Evolutionary conservation across 108 stramenopile genomes (phyloP).

Genomic region (Hondaea fermentalgiana): DNA sequence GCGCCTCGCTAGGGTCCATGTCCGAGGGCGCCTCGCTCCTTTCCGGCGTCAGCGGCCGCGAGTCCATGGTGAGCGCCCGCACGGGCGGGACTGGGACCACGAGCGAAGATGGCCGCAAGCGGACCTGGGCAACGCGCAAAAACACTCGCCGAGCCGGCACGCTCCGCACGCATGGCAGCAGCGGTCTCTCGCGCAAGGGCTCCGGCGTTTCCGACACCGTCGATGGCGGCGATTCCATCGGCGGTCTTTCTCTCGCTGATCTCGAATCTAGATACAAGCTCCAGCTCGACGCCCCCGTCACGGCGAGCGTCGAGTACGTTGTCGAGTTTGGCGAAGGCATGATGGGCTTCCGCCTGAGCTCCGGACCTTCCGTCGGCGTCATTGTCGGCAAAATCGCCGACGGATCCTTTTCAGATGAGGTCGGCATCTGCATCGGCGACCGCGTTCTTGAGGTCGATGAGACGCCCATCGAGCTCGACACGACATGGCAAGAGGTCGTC

Average conservation of each 20-base stretch:
- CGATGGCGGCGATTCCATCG: neutral
- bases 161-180: neutral
- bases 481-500: neutral
- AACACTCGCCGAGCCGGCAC: neutral
- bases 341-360: constrained; percentile 15
- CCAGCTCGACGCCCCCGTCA: neutral
- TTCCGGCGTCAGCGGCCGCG: neutral
- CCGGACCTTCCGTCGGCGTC: constrained; percentile 5
- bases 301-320: neutral
- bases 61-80: neutral
- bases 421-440: neutral
- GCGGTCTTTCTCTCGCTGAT: neutral
- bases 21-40: neutral
- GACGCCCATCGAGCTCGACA: neutral
- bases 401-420: neutral
- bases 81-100: neutral
- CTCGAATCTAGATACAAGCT: neutral
- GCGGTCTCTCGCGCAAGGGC: neutral
- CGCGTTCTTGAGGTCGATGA: neutral
- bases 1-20: neutral
- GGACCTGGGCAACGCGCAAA: neutral
- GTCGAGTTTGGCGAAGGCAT: constrained; percentile 12
- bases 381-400: neutral
- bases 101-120: neutral
- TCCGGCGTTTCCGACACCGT: neutral